Evolutionary conservation across 768 basidiomycete genomes (phyloP), one percentile per base, ranked within the genome.

Genomic region (Tulasnella sp.): DNA sequence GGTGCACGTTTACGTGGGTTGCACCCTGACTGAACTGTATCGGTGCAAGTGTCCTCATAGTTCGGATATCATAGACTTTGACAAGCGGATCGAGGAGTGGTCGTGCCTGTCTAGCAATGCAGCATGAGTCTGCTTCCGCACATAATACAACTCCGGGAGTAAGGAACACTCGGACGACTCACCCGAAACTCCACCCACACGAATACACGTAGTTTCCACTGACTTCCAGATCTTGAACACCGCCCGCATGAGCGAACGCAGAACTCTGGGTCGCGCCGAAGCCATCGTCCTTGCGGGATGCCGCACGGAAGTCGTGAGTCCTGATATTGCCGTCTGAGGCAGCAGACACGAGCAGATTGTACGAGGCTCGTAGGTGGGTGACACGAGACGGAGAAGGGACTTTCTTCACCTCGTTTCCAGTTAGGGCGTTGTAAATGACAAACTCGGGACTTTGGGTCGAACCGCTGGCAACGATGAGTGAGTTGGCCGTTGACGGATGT

Each of bases 51-150:
- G 90, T 75, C 37, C 80, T 77, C 74, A 97, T 79, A 21, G 77
- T 87, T 29, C 94, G 83, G 29, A 89, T 64, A 68, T 99, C 94
- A 64, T 85, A 96, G 11, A 97, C 75, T 70, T 94, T 96, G 61
- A 99, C 89, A 32, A 92, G 74, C 2, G 91, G 88, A 67, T 97
- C 94, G 0, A 88, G 86, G 54, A 84, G 78, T 4, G 93, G 90
- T 45, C 85, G 82, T 6, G 84, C 82, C 69, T 87, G 89, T 68
- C 93, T 96, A 64, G 31, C 53, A 25, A 60, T 52, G 29, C 17
- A 21, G 50, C 23, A 58, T 27, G 34, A 9, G 12, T 62, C 31
- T 25, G 17, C 19, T 29, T n/a, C 11, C 19, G 43, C n/a, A 67
- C 37, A 35, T 29, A 2, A n/a, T 49, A 31, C 19, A 32, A 49